A percentile compares a stretch with the other conserved stretches of the same genome.
Conservation (phyloP, 129 eudicot species). For the Helichrysum umbraculigerum region DNA sequence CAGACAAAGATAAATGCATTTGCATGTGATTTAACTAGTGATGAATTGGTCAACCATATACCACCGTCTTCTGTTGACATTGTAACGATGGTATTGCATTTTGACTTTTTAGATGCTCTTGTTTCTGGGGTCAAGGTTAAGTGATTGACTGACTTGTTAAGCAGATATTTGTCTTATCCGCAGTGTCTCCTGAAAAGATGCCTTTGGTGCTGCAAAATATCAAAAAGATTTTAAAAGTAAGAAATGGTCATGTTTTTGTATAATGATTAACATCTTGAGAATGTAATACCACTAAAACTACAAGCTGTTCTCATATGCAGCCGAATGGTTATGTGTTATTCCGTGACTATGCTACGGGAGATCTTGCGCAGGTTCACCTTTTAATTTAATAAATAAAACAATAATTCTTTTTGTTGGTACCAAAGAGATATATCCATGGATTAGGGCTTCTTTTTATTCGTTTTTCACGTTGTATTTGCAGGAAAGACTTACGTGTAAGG, state of each 20-base stretch:
- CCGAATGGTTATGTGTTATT: constrained; percentile 76
- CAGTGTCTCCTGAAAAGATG: constrained; percentile 98
- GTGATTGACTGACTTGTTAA: constrained; percentile 59
- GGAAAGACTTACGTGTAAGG: constrained; percentile 88
- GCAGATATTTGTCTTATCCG: constrained; percentile 96
- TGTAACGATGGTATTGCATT: constrained; percentile 78
- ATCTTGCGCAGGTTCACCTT: constrained; percentile 89
- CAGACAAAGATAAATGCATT: constrained; percentile 76
- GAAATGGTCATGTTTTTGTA: constrained; percentile 12
- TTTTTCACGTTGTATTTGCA: constrained; percentile 10
- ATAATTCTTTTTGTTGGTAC: neutral
- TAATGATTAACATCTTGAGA: constrained; percentile 1
- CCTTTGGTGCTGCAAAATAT: constrained; percentile 66
- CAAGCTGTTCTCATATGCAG: constrained; percentile 44
- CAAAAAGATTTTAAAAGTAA: constrained; percentile 73
- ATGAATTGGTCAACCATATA: constrained; percentile 64
- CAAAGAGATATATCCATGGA: neutral
- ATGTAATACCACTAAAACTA: neutral
- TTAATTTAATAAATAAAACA: neutral
- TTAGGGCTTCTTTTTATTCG: neutral
- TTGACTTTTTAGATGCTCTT: constrained; percentile 3
- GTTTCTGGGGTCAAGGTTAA: constrained; percentile 10
- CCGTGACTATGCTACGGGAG: constrained; percentile 99
- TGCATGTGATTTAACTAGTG: constrained; percentile 79
- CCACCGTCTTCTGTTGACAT: constrained; percentile 89